phyloP scores from a whole-genome alignment of 371 early-diverging fungal genomes.

The Phascolomyces articulosus region DNA sequence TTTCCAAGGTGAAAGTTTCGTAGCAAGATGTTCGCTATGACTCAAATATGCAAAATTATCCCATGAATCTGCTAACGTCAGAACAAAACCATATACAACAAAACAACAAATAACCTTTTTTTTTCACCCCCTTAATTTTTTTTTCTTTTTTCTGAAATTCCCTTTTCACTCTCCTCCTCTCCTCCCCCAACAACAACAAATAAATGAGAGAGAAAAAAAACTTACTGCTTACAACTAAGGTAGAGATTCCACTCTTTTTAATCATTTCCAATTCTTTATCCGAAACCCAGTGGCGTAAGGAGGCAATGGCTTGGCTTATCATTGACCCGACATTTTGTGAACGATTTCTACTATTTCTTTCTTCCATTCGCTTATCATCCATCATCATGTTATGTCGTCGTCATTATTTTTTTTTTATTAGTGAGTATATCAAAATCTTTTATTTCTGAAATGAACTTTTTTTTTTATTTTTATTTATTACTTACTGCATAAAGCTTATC shows the following conservation, averaged over 20 bases:
- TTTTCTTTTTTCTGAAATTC: neutral
- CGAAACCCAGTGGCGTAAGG: slow-evolving; percentile 29
- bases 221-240: slow-evolving; percentile 27
- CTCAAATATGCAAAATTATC: slow-evolving; percentile 29
- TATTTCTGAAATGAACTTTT: no score
- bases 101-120: no score
- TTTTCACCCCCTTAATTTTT: no score
- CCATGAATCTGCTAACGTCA: slow-evolving; percentile 19
- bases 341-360: slow-evolving; percentile 21
- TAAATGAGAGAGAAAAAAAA: neutral
- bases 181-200: neutral
- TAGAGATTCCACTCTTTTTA: slow-evolving; percentile 12
- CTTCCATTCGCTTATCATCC: slow-evolving; percentile 17
- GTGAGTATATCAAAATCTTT: no score
- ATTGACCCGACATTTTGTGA: slow-evolving; percentile 23
- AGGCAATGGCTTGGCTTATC: slow-evolving; percentile 31
- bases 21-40: slow-evolving; percentile 23
- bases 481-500: slow-evolving; percentile 23
- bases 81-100: neutral
- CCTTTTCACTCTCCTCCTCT: neutral
- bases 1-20: slow-evolving; percentile 19
- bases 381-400: no score
- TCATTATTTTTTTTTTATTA: neutral
- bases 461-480: neutral
- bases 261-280: slow-evolving; percentile 20